Conservation (phyloP, 148 eudicot species). For the Nyssa sinensis region DNA sequence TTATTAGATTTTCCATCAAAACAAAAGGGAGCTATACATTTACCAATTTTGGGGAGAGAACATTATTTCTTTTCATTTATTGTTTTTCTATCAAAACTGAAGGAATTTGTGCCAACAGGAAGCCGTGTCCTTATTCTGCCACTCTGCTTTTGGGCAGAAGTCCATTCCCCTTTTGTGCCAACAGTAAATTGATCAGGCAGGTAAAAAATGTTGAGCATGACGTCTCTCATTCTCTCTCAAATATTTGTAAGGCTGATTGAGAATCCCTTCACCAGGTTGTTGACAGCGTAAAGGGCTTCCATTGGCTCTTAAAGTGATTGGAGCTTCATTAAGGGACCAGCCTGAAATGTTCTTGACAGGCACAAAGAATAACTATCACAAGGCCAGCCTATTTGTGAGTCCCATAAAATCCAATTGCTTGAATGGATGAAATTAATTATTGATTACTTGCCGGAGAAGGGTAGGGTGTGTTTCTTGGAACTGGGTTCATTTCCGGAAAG, state of each 20-base stretch:
- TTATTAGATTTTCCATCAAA: no score
- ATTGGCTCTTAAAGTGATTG: conserved; percentile 81
- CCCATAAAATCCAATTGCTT: conserved; percentile 69
- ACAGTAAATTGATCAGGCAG: conserved; percentile 52
- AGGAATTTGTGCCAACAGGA: no score
- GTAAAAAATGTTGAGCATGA: conserved; percentile 26
- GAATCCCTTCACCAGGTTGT: conserved; percentile 47
- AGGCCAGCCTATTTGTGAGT: conserved; percentile 68
- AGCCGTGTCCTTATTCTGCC: conserved; percentile 69
- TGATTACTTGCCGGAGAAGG: conserved; percentile 52
- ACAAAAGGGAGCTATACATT: no score
- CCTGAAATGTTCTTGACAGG: conserved; percentile 66
- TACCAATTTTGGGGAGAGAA: no score
- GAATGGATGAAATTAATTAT: conserved; percentile 71
- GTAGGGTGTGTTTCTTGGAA: conserved; percentile 80
- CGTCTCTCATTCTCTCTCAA: not conserved
- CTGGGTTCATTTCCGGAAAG: conserved; percentile 82
- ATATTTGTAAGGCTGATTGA: conserved; percentile 10
- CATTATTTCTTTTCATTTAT: no score
- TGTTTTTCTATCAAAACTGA: no score
- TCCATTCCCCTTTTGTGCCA: conserved; percentile 45
- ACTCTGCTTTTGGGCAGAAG: conserved; percentile 60
- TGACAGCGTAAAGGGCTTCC: conserved; percentile 80
- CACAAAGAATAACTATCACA: conserved; percentile 60
- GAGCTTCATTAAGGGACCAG: conserved; percentile 74